phyloP scores from a whole-genome alignment of 129 eudicot genomes.

The Flaveria brownii region DNA sequence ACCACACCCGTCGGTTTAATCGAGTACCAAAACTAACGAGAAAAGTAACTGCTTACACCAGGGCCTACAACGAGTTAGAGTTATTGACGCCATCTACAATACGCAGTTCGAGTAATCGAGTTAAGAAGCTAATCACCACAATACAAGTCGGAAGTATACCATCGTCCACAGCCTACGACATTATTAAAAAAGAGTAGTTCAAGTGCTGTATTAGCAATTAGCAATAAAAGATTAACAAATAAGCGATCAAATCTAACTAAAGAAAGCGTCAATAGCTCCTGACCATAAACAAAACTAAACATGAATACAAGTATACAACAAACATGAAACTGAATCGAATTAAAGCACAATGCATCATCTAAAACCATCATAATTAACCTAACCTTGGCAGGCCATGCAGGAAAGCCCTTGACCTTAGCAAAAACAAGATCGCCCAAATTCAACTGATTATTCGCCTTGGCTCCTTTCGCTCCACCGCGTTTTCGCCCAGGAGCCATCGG shows the following conservation, averaged over 20 bases:
- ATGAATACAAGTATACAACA: background rate
- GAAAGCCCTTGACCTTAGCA: conserved; percentile 94
- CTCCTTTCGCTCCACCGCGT: conserved; percentile 78
- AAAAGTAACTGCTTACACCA: conserved; percentile 23
- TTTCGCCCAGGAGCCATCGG: conserved; percentile 92
- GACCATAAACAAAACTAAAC: background rate
- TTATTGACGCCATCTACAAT: conserved; percentile 1
- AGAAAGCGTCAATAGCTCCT: conserved; percentile 9
- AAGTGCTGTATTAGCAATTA: conserved; percentile 6
- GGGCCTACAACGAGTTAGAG: conserved; percentile 27
- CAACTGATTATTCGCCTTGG: conserved; percentile 53
- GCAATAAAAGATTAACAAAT: conserved; percentile 12
- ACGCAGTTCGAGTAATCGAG: background rate
- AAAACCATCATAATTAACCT: conserved; percentile 5
- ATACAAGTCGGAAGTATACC: too few species aligned
- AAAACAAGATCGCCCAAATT: conserved; percentile 95
- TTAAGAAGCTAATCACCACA: conserved; percentile 28
- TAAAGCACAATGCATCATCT: conserved; percentile 11
- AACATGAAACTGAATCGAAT: conserved; percentile 10
- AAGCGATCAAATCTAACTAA: conserved; percentile 14
- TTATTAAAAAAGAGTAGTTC: conserved; percentile 4
- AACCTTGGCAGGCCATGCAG: conserved; percentile 99
- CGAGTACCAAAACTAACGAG: conserved; percentile 22
- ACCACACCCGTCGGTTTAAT: conserved; percentile 25
- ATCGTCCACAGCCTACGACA: conserved; percentile 20